Base-by-base conservation (phyloP, 2,329 filamentous ascomycete species). In the Clonostachys byssicola region DNA sequence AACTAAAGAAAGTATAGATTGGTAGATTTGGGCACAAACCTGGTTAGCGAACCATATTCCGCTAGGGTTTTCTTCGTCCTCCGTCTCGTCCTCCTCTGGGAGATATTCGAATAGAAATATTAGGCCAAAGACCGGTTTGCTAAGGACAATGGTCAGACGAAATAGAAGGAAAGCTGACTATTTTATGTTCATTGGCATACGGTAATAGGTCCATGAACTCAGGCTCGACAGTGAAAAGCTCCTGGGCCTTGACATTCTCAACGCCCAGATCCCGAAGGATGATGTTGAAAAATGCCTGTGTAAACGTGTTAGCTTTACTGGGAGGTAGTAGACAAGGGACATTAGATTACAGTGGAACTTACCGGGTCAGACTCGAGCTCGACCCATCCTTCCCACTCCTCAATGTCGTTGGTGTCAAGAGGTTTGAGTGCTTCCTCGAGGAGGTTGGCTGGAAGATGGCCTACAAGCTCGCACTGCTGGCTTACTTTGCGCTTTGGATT, bases 41-140 rank as follows among this genome's bases (percentile, higher is more conserved):
- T 95, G 92, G 59, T 96, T 96, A 30, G 92, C 91, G 64, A 96
- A 97, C 92, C 94, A 99, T 16, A 97, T 73, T 33, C 81, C 71
- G 41, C 69, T 72, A 51, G 78, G 72, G 47, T 74, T 58, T 71
- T 80, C 58, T 70, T 79, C 54, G 63, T 81, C 75, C n/a, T 77
- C 73, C 34, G 80, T 65, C 45, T 71, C 63, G 36, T 72, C 70
- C 6, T 74, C 66, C 5, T 73, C 78, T 33, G 79, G 75, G 55
- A 82, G 59, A 52, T 79, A 96, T 49, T 86, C 81, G 57, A 90
- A 96, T 2, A 96, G 78, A 52, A 97, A 94, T 44, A 99, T 87
- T n/a, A 97, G 70, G 4, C 92, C 92, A 56, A 89, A 83, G 3
- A 94, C 77, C 2, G 88, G 88, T 56, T 86, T 80, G 30, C 16